Percentiles rank a stretch among this genome's conserved stretches.
Conservation (phyloP, 176 grass and related monocot species). For the Tillandsia leiboldiana region DNA sequence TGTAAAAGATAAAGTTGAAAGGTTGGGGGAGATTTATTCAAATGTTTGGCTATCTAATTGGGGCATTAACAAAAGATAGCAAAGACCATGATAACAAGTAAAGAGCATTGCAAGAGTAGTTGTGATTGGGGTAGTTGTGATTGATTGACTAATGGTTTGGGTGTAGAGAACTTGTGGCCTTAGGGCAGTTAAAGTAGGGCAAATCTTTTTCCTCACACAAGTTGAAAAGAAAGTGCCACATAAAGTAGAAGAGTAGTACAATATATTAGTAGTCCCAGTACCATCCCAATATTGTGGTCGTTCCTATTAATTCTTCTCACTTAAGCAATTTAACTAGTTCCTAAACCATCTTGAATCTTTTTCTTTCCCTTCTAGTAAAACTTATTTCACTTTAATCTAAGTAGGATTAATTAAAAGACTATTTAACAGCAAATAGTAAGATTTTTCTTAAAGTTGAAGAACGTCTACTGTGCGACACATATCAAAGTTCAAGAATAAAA, state of each 20-base stretch:
- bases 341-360: too few relatives aligned
- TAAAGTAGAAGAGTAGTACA: slow-evolving; percentile 17
- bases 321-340: too few relatives aligned
- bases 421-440: too few relatives aligned
- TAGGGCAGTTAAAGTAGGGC: slow-evolving; percentile 22
- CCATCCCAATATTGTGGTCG: too few relatives aligned
- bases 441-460: too few relatives aligned
- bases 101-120: slow-evolving; percentile 24
- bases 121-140: slow-evolving; percentile 24
- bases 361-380: slow-evolving; percentile 2
- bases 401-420: too few relatives aligned
- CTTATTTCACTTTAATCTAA: not conserved
- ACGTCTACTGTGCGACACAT: too few relatives aligned
- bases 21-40: not conserved
- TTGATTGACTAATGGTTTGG: slow-evolving; percentile 18
- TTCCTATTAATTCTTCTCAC: too few relatives aligned
- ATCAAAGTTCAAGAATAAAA: too few relatives aligned
- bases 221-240: slow-evolving; percentile 23
- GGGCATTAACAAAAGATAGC: slow-evolving; percentile 6
- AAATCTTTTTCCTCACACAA: slow-evolving; percentile 22
- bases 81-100: slow-evolving; percentile 33
- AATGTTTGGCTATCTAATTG: slow-evolving; percentile 30
- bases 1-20: too few relatives aligned
- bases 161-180: not conserved
- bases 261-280: too few relatives aligned